phyloP scores from a whole-genome alignment of 768 basidiomycete species.

The Lactarius indigo region DNA sequence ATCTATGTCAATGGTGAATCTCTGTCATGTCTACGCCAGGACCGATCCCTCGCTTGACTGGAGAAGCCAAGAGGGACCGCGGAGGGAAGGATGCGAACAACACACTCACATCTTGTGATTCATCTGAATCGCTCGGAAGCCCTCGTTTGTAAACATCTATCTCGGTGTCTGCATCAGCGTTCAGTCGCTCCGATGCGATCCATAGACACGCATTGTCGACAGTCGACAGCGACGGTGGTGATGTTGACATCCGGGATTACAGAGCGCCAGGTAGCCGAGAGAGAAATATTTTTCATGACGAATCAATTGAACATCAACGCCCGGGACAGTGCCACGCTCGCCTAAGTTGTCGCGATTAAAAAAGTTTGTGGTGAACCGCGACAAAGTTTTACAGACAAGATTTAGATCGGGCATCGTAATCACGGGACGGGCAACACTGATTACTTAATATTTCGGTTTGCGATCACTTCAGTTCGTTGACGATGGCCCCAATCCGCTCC shows the following conservation, averaged over 20 bases:
- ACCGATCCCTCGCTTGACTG: not conserved
- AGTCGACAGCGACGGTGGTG: constrained; percentile 15
- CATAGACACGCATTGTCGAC: constrained; percentile 20
- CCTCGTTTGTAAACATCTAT: constrained; percentile 18
- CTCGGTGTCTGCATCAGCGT: constrained; percentile 24
- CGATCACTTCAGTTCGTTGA: not conserved
- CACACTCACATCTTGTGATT: constrained; percentile 4
- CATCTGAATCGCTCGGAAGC: not conserved
- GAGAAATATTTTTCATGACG: constrained; percentile 11
- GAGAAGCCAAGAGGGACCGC: not conserved
- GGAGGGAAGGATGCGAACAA: not conserved
- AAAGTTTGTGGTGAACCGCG: too few relatives aligned
- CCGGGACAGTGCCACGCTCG: not conserved
- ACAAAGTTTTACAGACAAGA: not conserved
- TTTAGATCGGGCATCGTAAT: not conserved
- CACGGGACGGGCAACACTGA: not conserved
- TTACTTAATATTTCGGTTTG: not conserved
- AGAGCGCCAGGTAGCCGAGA: constrained; percentile 20
- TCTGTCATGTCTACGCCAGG: not conserved
- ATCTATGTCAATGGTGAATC: constrained; percentile 8
- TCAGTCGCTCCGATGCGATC: constrained; percentile 22
- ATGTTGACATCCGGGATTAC: constrained; percentile 12
- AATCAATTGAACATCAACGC: not conserved
- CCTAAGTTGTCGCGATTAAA: too few relatives aligned
- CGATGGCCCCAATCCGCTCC: constrained; percentile 23